These are phyloP conservation scores for Russula sp. DNA, from an alignment of 768 basidiomycete species.

Conservation along the genomic window DNA sequence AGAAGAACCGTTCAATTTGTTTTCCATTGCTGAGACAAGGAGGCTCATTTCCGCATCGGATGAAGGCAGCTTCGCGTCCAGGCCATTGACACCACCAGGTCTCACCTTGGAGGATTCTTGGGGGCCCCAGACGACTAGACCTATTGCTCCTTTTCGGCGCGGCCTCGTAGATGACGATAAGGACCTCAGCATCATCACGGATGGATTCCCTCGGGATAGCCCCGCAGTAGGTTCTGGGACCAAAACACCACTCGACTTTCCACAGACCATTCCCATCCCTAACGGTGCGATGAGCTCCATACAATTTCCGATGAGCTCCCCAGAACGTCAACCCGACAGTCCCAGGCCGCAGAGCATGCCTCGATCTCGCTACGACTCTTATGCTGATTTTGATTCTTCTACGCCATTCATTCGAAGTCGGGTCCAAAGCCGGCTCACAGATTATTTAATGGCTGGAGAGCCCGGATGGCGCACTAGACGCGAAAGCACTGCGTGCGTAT, in stretches of 20 bases:
- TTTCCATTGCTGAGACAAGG: slow-evolving; percentile 77
- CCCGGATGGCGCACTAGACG: slow-evolving; percentile 83
- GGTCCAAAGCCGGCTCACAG: slow-evolving; percentile 68
- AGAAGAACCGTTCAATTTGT: slow-evolving; percentile 76
- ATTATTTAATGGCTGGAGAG: slow-evolving; percentile 53
- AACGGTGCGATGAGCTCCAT: slow-evolving; percentile 65
- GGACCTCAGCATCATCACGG: slow-evolving; percentile 46
- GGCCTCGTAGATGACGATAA: slow-evolving; percentile 76
- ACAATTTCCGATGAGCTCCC: slow-evolving; percentile 77
- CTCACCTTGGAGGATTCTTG: slow-evolving; percentile 43
- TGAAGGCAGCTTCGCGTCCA: slow-evolving; percentile 50
- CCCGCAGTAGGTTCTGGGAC: slow-evolving; percentile 44
- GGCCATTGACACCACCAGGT: slow-evolving; percentile 51
- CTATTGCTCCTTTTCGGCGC: slow-evolving; percentile 72
- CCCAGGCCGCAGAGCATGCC: slow-evolving; percentile 56
- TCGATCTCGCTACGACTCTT: slow-evolving; percentile 65
- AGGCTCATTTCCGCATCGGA: slow-evolving; percentile 54
- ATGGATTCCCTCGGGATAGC: slow-evolving; percentile 45
- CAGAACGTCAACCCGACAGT: slow-evolving; percentile 50
- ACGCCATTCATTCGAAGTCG: slow-evolving; percentile 85
- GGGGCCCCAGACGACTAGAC: slow-evolving; percentile 45
- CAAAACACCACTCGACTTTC: slow-evolving; percentile 58
- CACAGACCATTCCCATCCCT: slow-evolving; percentile 50
- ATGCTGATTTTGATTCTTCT: slow-evolving; percentile 66
- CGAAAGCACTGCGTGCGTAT: slow-evolving; percentile 83